Conservation (phyloP, 352 stramenopile genomes). For the Globisporangium ultimum region DNA sequence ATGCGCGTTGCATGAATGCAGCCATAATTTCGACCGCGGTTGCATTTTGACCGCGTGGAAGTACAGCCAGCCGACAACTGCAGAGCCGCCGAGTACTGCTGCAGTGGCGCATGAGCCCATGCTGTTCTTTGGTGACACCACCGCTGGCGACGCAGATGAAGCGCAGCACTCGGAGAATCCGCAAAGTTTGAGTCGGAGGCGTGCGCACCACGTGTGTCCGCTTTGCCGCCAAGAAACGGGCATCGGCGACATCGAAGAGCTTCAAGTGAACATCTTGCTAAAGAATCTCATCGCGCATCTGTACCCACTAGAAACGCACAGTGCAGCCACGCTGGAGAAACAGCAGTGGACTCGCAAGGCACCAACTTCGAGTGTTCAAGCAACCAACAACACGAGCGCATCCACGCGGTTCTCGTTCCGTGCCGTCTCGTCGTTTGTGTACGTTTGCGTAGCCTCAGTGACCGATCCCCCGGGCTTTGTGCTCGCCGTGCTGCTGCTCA, state of each 20-base stretch:
- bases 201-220: slow-evolving; percentile 43
- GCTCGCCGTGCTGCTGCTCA: slow-evolving; percentile 63
- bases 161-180: no score
- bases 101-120: not conserved
- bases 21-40: slow-evolving; percentile 82
- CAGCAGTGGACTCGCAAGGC: slow-evolving; percentile 18
- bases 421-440: slow-evolving; percentile 67
- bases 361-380: not conserved
- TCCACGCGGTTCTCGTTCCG: slow-evolving; percentile 33
- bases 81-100: not conserved
- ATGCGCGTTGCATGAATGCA: slow-evolving; percentile 9
- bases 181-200: not conserved
- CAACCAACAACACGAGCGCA: not conserved
- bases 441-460: slow-evolving; percentile 63
- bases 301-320: slow-evolving; percentile 46
- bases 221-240: slow-evolving; percentile 51
- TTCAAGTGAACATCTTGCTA: slow-evolving; percentile 68
- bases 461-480: slow-evolving; percentile 72
- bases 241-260: slow-evolving; percentile 20
- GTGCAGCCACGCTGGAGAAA: slow-evolving; percentile 41
- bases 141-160: slow-evolving; percentile 1
- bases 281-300: slow-evolving; percentile 54
- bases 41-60: slow-evolving; percentile 69
- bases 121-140: not conserved
- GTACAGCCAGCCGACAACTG: slow-evolving; percentile 18